phyloP scores from a whole-genome alignment of 306 rosid genomes.

The Trichosanthes cucumerina region DNA sequence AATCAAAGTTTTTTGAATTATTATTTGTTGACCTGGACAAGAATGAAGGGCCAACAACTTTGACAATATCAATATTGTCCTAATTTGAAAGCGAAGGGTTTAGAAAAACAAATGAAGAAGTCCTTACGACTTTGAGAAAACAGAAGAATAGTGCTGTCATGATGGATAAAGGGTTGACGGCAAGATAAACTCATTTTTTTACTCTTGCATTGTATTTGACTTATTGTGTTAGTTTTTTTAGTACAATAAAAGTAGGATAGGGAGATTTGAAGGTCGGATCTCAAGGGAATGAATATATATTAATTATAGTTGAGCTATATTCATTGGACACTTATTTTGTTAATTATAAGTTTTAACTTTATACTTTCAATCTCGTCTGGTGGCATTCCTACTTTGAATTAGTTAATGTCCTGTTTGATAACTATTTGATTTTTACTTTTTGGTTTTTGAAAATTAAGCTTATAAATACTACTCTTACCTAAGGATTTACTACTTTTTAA shows the following conservation, averaged over 20 bases:
- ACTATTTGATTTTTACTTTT: no score
- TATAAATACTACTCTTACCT: no score
- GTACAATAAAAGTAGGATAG: no score
- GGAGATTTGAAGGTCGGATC: no score
- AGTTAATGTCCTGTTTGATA: no score
- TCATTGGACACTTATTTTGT: not conserved
- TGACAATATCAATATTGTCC: not conserved
- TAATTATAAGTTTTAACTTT: no score
- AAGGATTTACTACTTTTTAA: no score
- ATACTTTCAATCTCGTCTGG: not conserved
- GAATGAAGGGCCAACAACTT: not conserved
- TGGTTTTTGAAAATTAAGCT: no score
- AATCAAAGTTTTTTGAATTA: not conserved
- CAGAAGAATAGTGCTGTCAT: not conserved
- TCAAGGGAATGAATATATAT: no score
- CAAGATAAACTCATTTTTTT: not conserved
- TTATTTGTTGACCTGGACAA: not conserved
- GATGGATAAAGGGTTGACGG: not conserved
- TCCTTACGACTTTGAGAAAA: not conserved
- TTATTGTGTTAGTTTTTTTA: not conserved
- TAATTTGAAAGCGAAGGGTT: not conserved
- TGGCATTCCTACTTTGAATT: not conserved
- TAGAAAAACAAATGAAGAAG: not conserved
- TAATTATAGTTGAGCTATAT: no score
- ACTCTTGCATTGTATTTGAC: not conserved